These are phyloP conservation scores for Solidago caesia DNA, from an alignment of 129 eudicot species.

Conservation along the genomic window DNA sequence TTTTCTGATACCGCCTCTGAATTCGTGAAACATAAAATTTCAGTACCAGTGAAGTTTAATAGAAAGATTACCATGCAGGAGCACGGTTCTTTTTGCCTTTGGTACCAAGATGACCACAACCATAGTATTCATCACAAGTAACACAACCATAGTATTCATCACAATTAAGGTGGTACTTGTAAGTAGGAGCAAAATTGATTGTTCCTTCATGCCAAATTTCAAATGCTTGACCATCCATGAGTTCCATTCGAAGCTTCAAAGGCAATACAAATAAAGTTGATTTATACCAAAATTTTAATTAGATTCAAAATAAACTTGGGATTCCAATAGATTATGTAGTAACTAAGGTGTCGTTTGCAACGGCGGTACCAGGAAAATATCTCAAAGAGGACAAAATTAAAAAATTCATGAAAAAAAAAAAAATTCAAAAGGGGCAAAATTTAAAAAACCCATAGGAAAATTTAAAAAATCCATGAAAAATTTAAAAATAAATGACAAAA, in stretches of 20 bases:
- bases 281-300: not conserved
- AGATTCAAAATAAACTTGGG: not conserved
- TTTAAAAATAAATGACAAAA: no score
- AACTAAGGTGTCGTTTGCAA: no score
- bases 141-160: conserved; percentile 58
- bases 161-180: conserved; percentile 56
- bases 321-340: not conserved
- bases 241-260: conserved; percentile 60
- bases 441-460: no score
- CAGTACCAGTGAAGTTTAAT: not conserved
- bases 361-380: no score
- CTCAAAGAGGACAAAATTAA: no score
- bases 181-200: conserved; percentile 78
- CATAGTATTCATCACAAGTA: conserved; percentile 60
- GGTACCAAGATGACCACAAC: conserved; percentile 32
- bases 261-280: not conserved
- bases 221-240: conserved; percentile 61
- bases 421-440: no score
- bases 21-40: not conserved
- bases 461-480: no score
- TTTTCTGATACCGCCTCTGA: not conserved
- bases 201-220: conserved; percentile 76
- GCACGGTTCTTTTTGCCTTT: conserved; percentile 63
- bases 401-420: no score
- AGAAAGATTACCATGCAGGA: conserved; percentile 67